Percentiles rank a stretch among this genome's conserved stretches.
Evolutionary conservation across 176 grass and related monocot genomes (phyloP).

Genomic region (Pharus latifolius): DNA sequence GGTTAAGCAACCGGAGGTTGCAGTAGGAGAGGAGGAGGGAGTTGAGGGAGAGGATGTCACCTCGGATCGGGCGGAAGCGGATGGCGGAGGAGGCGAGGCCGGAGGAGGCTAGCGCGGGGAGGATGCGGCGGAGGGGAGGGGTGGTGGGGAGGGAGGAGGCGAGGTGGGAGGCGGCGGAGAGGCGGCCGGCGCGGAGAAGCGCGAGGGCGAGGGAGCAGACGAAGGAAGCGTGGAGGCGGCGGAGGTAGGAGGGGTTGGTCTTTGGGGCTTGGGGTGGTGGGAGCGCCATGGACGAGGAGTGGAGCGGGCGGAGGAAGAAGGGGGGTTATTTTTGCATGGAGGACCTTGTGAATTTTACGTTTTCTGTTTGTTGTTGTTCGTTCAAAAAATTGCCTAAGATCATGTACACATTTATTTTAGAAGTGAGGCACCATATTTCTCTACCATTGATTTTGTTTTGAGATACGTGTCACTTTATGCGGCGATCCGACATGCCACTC

Average conservation of each 20-base stretch:
- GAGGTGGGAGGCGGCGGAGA: slow-evolving; percentile 22
- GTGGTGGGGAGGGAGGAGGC: not conserved
- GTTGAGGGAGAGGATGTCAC: slow-evolving; percentile 2
- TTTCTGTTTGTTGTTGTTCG: no score
- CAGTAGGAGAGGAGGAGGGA: slow-evolving; percentile 22
- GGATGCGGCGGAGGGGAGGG: slow-evolving; percentile 30
- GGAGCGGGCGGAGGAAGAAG: no score
- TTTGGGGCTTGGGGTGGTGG: not conserved
- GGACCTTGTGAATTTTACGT: no score
- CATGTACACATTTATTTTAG: no score
- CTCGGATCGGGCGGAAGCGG: slow-evolving; percentile 20
- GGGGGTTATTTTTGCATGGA: no score
- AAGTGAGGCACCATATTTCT: no score
- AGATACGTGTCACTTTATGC: no score
- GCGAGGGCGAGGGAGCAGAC: slow-evolving; percentile 36
- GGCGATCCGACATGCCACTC: no score
- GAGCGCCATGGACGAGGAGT: not conserved
- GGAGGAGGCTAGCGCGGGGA: slow-evolving; percentile 34
- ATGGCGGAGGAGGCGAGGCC: slow-evolving; percentile 20
- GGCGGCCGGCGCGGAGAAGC: slow-evolving; percentile 32
- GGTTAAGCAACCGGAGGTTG: slow-evolving; percentile 10
- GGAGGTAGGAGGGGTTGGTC: not conserved
- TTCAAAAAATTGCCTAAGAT: no score
- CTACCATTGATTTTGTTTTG: no score
- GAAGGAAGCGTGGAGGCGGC: slow-evolving; percentile 24